A percentile compares a stretch with the other conserved stretches of the same genome.
Evolutionary conservation across 768 basidiomycete genomes (phyloP).

Genomic region (Leucosporidium yakuticum): DNA sequence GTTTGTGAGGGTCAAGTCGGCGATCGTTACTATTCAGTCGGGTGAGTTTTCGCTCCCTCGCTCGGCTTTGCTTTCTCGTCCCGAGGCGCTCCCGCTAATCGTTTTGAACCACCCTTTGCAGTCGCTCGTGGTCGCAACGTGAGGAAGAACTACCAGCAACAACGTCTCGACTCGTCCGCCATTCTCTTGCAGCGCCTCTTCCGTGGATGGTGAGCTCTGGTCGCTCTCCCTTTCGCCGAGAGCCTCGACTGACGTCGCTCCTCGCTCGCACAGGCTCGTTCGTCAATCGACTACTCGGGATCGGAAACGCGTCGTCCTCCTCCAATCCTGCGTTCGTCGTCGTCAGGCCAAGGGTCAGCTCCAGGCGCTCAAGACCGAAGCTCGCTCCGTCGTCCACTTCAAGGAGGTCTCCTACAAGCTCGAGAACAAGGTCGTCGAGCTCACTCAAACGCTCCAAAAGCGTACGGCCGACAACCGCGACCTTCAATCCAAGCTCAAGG

Average conservation of each 20-base stretch:
- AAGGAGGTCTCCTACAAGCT: slow-evolving; percentile 96
- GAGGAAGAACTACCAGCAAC: slow-evolving; percentile 56
- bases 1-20: slow-evolving; percentile 59
- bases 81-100: not conserved
- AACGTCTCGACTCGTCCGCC: slow-evolving; percentile 58
- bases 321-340: slow-evolving; percentile 89
- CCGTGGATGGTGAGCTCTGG: slow-evolving; percentile 71
- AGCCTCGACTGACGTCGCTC: slow-evolving; percentile 17
- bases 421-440: slow-evolving; percentile 98
- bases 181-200: slow-evolving; percentile 70
- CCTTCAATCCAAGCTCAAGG: slow-evolving; percentile 64
- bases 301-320: slow-evolving; percentile 65
- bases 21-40: slow-evolving; percentile 71
- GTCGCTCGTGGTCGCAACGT: slow-evolving; percentile 70
- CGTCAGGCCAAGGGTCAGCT: slow-evolving; percentile 80
- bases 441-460: slow-evolving; percentile 86
- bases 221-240: not conserved
- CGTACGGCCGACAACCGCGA: slow-evolving; percentile 87
- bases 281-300: slow-evolving; percentile 58
- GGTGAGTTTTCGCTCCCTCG: slow-evolving; percentile 55
- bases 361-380: slow-evolving; percentile 75
- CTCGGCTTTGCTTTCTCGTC: not conserved
- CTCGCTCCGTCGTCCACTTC: slow-evolving; percentile 94
- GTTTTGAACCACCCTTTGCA: slow-evolving; percentile 39
- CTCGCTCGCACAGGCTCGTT: slow-evolving; percentile 44